Percentiles rank a stretch among this genome's conserved stretches.
These are phyloP conservation scores for Aspergillus diversus DNA, from an alignment of 495 filamentous ascomycete species.

Conservation along the genomic window DNA sequence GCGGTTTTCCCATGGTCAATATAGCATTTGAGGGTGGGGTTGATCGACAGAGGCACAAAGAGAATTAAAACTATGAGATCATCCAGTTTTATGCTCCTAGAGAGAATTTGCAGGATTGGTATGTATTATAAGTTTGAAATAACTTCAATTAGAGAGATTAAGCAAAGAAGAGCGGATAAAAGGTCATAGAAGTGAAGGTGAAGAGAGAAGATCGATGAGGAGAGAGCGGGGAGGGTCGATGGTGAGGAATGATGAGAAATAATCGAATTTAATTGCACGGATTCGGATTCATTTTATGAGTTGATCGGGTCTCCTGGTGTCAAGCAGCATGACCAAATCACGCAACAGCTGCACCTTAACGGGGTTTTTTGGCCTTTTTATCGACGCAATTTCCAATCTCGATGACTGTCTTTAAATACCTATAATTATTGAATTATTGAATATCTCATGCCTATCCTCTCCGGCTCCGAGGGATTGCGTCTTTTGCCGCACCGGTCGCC, in stretches of 20 bases:
- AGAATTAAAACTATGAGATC: slow-evolving; percentile 16
- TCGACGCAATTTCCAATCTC: too few relatives aligned
- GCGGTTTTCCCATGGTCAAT: slow-evolving; percentile 55
- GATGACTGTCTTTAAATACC: too few relatives aligned
- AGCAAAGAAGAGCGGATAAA: not conserved
- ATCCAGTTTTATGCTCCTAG: slow-evolving; percentile 1
- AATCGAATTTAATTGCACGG: too few relatives aligned
- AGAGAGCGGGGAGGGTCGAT: too few relatives aligned
- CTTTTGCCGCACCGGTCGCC: slow-evolving; percentile 43
- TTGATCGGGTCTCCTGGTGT: too few relatives aligned
- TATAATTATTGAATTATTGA: not conserved
- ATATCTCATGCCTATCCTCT: not conserved
- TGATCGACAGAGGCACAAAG: slow-evolving; percentile 27
- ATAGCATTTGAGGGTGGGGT: slow-evolving; percentile 25
- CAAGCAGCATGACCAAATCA: too few relatives aligned
- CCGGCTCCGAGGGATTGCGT: slow-evolving; percentile 24
- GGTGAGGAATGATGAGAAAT: too few relatives aligned
- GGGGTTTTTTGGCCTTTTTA: too few relatives aligned
- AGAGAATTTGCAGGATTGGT: not conserved
- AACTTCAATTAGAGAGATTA: not conserved
- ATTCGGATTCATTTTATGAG: too few relatives aligned
- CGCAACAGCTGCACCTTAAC: too few relatives aligned
- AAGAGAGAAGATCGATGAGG: not conserved
- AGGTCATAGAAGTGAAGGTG: not conserved
- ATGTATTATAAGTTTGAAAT: not conserved